phyloP scores from a whole-genome alignment of 306 rosid species.

The Gleditsia sinensis region DNA sequence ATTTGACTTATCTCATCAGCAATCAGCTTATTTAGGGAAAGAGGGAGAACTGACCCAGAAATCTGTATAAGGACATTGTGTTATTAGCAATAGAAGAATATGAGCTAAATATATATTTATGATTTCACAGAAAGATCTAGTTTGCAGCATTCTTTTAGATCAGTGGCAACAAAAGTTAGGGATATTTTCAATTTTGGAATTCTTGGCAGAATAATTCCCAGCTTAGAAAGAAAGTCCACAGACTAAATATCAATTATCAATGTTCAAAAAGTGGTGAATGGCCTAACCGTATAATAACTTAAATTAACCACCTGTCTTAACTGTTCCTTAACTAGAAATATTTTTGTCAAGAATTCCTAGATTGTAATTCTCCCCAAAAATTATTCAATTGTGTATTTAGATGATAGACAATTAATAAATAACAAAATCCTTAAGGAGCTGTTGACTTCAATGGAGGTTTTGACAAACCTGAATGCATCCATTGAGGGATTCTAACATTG shows the following conservation, averaged over 20 bases:
- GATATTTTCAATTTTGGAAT: not conserved
- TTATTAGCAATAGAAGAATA: not conserved
- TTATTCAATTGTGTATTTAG: not conserved
- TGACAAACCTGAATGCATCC: constrained; percentile 28
- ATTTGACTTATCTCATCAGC: not conserved
- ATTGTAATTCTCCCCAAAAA: too few relatives aligned
- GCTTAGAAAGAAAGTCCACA: not conserved
- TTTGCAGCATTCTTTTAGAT: constrained; percentile 5
- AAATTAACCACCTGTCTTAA: too few relatives aligned
- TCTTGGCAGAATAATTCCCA: not conserved
- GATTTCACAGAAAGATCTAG: not conserved
- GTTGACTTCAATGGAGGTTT: not conserved
- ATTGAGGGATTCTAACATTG: constrained; percentile 14
- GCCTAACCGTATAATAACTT: not conserved
- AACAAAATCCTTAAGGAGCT: not conserved
- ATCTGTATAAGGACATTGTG: constrained; percentile 19
- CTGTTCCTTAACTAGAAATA: too few relatives aligned
- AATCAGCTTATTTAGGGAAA: not conserved
- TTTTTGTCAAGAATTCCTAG: too few relatives aligned
- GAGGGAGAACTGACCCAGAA: not conserved
- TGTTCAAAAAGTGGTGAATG: not conserved
- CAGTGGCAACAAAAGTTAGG: not conserved
- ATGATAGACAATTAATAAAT: not conserved
- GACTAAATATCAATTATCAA: not conserved
- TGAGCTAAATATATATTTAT: not conserved